phyloP scores from a whole-genome alignment of 2,329 filamentous ascomycete genomes.

The Alternaria sp. region DNA sequence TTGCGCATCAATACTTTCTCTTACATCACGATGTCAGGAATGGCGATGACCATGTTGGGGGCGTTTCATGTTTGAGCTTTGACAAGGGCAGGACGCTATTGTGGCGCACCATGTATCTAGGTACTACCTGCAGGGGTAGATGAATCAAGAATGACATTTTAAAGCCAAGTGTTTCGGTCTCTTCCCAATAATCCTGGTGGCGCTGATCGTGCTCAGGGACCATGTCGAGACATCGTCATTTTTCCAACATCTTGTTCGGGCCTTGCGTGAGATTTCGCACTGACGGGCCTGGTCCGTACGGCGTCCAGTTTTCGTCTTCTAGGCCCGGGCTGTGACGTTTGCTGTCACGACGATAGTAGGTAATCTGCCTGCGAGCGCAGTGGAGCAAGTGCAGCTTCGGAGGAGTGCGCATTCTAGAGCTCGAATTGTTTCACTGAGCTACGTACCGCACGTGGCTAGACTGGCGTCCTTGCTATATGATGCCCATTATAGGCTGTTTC shows the following conservation, averaged over 20 bases:
- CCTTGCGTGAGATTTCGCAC: background rate
- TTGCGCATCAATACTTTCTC: conserved; percentile 18
- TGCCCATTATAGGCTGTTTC: conserved; percentile 30
- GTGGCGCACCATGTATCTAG: conserved; percentile 34
- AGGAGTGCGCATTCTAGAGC: background rate
- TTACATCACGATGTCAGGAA: conserved; percentile 15
- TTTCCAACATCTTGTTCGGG: background rate
- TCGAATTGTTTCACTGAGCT: conserved; percentile 7
- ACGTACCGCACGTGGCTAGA: conserved; percentile 6
- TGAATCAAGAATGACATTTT: conserved; percentile 31
- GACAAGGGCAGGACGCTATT: conserved; percentile 21
- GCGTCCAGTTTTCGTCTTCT: background rate
- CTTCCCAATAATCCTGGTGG: conserved; percentile 17
- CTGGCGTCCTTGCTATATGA: conserved; percentile 15
- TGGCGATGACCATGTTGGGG: conserved; percentile 21
- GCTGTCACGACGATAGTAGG: conserved; percentile 8
- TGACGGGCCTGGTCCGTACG: background rate
- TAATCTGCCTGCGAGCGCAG: background rate
- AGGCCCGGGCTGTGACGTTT: conserved; percentile 4
- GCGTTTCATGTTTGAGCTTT: conserved; percentile 37
- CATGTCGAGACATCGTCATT: conserved; percentile 9
- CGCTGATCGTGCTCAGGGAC: conserved; percentile 6
- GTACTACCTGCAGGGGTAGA: conserved; percentile 27
- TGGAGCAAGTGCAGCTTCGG: background rate
- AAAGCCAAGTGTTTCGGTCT: conserved; percentile 8